These are phyloP conservation scores for Heliamphora pulchella DNA, from an alignment of 179 eudicot species.

Conservation along the genomic window DNA sequence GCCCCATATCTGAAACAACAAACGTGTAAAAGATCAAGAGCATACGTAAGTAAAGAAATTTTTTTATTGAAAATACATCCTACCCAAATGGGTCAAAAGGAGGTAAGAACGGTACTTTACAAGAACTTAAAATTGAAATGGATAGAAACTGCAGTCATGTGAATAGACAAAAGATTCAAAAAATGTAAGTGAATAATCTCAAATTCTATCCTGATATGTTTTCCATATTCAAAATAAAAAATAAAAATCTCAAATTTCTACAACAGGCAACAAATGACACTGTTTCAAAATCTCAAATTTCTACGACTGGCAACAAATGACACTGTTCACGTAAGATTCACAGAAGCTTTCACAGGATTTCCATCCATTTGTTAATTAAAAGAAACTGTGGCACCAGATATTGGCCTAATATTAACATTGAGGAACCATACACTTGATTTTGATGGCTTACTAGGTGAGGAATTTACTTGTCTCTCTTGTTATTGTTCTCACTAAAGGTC, in stretches of 20 bases:
- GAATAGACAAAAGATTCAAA: neutral
- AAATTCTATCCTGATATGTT: neutral
- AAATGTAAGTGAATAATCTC: neutral
- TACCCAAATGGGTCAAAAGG: neutral
- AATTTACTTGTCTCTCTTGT: neutral
- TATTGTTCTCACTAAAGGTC: neutral
- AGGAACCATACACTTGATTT: neutral
- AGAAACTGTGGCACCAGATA: neutral
- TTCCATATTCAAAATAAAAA: neutral
- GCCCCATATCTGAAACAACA: conserved; percentile 73
- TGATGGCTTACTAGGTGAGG: neutral
- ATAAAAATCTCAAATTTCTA: neutral
- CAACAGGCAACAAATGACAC: neutral
- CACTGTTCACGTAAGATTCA: neutral
- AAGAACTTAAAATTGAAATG: neutral
- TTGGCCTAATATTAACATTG: neutral
- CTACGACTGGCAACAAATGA: neutral
- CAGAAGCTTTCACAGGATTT: neutral
- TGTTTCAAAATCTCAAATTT: neutral
- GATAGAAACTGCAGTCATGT: neutral
- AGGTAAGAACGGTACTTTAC: neutral
- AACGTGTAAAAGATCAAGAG: conserved; percentile 15
- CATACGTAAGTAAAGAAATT: neutral
- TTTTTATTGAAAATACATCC: neutral
- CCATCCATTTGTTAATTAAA: neutral